Percentiles rank a stretch among this genome's conserved stretches.
Conservation (phyloP, 306 rosid species). For the Dryas alaskensis region DNA sequence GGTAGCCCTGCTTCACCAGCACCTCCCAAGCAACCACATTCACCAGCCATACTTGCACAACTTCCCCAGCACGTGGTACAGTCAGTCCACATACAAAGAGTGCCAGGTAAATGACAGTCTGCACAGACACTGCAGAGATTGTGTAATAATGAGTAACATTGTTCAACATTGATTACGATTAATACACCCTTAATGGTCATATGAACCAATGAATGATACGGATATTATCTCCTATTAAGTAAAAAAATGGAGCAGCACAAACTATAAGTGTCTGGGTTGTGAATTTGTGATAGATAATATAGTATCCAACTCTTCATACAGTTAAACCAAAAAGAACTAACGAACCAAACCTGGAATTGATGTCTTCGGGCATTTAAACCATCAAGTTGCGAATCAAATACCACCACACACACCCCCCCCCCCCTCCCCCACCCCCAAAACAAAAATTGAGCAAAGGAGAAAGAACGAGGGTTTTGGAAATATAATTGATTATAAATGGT, state of each 20-base stretch:
- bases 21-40: constrained; percentile 97
- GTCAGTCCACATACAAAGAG: constrained; percentile 98
- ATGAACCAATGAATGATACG: neutral
- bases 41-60: constrained; percentile 92
- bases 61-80: constrained; percentile 98
- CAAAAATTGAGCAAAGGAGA: no score
- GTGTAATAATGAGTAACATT: constrained; percentile 17
- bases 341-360: neutral
- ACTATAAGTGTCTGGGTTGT: neutral
- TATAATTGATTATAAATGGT: no score
- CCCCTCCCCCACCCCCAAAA: no score
- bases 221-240: neutral
- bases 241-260: neutral
- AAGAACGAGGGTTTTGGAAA: no score
- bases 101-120: constrained; percentile 98
- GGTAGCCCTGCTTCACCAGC: constrained; percentile 99
- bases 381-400: neutral
- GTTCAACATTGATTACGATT: neutral
- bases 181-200: neutral
- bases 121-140: constrained; percentile 76
- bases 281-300: neutral
- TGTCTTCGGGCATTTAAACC: neutral
- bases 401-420: no score
- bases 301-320: neutral
- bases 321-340: neutral